Conservation (phyloP, 495 filamentous ascomycete genomes). For the Cercophora sp. region DNA sequence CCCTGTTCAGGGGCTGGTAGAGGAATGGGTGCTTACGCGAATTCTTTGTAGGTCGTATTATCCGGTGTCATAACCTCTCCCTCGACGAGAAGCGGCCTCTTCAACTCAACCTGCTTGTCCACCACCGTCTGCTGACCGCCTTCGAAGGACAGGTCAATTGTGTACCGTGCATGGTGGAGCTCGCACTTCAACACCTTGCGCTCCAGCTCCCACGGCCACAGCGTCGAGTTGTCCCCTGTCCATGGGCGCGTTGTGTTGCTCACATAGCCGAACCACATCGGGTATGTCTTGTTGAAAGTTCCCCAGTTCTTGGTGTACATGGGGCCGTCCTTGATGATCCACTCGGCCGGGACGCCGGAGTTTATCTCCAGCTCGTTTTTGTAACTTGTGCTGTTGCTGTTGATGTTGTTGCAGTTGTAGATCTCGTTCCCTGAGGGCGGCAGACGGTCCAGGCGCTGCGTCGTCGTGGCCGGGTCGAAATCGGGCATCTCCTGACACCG, state of each 20-base stretch:
- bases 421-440: slow-evolving; percentile 3
- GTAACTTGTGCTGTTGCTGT: neutral
- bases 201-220: slow-evolving; percentile 10
- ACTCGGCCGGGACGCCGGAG: neutral
- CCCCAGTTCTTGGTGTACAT: neutral
- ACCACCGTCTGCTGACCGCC: neutral
- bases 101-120: neutral
- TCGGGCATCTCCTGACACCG: slow-evolving; percentile 1
- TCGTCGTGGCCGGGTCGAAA: slow-evolving; percentile 10
- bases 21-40: slow-evolving; percentile 1
- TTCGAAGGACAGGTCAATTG: slow-evolving; percentile 3
- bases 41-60: slow-evolving; percentile 4
- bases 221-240: neutral
- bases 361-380: neutral
- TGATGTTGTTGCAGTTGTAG: slow-evolving; percentile 6
- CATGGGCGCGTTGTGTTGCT: neutral
- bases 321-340: neutral
- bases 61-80: neutral
- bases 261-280: slow-evolving; percentile 11
- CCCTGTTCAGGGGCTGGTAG: neutral
- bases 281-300: slow-evolving; percentile 1
- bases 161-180: slow-evolving; percentile 1
- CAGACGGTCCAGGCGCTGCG: neutral
- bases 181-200: slow-evolving; percentile 6
- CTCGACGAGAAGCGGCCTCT: neutral